Conservation (phyloP, 805 yeast genomes). For the Kodamaea nitidulidarum region DNA sequence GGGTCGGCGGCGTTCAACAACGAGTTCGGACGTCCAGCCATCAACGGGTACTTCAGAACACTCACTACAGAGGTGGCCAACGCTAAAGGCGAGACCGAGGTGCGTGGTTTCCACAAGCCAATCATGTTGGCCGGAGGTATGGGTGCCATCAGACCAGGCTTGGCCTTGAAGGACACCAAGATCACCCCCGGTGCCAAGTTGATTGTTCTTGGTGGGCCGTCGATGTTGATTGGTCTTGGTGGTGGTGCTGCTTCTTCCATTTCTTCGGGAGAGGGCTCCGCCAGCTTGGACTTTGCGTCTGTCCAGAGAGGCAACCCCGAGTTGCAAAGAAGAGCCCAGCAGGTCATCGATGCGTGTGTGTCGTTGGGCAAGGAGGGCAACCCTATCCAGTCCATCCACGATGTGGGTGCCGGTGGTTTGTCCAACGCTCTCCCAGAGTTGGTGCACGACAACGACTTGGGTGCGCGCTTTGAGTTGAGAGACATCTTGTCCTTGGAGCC, state of each 20-base stretch:
- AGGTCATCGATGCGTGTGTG: constrained; percentile 92
- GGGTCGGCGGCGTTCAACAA: constrained; percentile 98
- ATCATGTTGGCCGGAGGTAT: constrained; percentile 99
- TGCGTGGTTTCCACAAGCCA: constrained; percentile 97
- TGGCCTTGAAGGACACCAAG: constrained; percentile 80
- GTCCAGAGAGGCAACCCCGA: constrained; percentile 99
- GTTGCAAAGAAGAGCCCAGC: constrained; percentile 98
- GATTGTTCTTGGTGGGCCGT: constrained; percentile 95
- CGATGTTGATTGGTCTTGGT: constrained; percentile 96
- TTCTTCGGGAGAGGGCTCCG: constrained; percentile 95
- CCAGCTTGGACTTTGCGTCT: constrained; percentile 94
- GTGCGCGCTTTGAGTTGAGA: constrained; percentile 90
- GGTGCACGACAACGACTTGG: constrained; percentile 94
- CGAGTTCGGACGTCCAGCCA: constrained; percentile 98
- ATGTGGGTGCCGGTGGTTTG: constrained; percentile 99
- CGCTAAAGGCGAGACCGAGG: constrained; percentile 58
- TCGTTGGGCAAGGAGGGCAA: constrained; percentile 60
- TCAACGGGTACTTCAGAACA: constrained; percentile 94
- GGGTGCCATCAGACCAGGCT: constrained; percentile 92
- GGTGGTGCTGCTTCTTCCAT: constrained; percentile 99
- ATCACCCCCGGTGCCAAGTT: constrained; percentile 90
- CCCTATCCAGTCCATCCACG: constrained; percentile 95
- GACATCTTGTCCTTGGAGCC: constrained; percentile 88
- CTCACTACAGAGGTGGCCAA: constrained; percentile 74
- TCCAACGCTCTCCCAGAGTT: constrained; percentile 96